phyloP scores from a whole-genome alignment of 345 rosid species.

The Murraya paniculata region DNA sequence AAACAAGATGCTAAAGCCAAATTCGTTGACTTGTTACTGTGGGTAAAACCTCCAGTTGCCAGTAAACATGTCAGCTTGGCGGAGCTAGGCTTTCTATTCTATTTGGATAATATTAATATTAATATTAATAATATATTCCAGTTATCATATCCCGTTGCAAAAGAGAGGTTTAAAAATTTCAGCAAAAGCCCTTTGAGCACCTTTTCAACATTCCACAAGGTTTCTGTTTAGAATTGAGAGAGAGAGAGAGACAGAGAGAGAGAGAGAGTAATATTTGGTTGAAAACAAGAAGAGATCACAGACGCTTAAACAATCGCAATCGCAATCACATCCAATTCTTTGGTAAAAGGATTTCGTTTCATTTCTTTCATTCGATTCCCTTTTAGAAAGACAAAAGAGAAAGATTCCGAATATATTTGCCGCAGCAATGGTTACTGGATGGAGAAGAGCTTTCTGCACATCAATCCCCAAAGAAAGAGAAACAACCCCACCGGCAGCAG shows the following conservation, averaged over 20 bases:
- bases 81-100: background rate
- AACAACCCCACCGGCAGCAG: slow-evolving; percentile 11
- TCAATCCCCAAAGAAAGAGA: slow-evolving; percentile 62
- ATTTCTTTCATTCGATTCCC: background rate
- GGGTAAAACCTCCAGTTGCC: slow-evolving; percentile 31
- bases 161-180: background rate
- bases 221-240: background rate
- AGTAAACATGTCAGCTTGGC: slow-evolving; percentile 8
- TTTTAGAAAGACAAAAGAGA: slow-evolving; percentile 1
- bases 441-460: slow-evolving; percentile 82
- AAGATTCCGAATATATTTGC: background rate
- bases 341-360: background rate
- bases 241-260: background rate
- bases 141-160: background rate
- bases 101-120: background rate
- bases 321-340: background rate
- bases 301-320: background rate
- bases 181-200: slow-evolving; percentile 6
- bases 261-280: too few species aligned
- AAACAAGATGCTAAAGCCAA: background rate
- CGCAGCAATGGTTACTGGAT: slow-evolving; percentile 66
- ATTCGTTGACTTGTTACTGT: slow-evolving; percentile 37
- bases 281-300: background rate
- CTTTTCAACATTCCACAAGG: background rate
- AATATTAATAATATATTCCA: background rate